Conservation (phyloP, 2,329 filamentous ascomycete species). For the Ascosphaera pollenicola region DNA sequence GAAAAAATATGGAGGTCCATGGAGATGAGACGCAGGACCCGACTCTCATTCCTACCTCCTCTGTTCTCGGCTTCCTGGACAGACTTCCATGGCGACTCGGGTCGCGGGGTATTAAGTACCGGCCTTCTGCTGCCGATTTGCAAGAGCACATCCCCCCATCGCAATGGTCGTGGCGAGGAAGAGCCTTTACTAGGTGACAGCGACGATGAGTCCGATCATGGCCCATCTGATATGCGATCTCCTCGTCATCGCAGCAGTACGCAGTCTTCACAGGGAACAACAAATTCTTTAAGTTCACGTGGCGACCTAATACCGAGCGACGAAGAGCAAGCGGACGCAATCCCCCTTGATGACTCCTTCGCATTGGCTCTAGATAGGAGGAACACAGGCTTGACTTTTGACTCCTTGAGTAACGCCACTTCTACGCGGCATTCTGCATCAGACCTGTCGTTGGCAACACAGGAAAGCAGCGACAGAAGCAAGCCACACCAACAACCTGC, state of each 20-base stretch:
- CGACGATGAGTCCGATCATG: conserved; percentile 21
- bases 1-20: conserved; percentile 31
- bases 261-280: conserved; percentile 56
- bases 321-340: conserved; percentile 64
- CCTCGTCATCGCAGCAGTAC: conserved; percentile 52
- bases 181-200: conserved; percentile 49
- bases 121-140: conserved; percentile 73
- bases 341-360: conserved; percentile 85
- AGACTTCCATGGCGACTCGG: conserved; percentile 70
- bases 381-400: conserved; percentile 32
- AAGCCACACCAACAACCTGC: too few relatives aligned
- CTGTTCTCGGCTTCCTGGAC: conserved; percentile 65
- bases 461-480: too few relatives aligned
- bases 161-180: conserved; percentile 25
- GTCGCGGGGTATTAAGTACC: conserved; percentile 57
- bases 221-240: too few relatives aligned
- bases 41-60: conserved; percentile 74
- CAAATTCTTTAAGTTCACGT: conserved; percentile 65
- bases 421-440: conserved; percentile 18
- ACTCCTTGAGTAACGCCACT: conserved; percentile 34
- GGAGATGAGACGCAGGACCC: conserved; percentile 40
- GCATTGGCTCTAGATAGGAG: conserved; percentile 59
- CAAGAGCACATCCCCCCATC: conserved; percentile 45
- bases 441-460: conserved; percentile 19
- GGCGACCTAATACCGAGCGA: conserved; percentile 85